Base-by-base conservation (phyloP, 2,329 filamentous ascomycete species). In the Fusarium nanum region DNA sequence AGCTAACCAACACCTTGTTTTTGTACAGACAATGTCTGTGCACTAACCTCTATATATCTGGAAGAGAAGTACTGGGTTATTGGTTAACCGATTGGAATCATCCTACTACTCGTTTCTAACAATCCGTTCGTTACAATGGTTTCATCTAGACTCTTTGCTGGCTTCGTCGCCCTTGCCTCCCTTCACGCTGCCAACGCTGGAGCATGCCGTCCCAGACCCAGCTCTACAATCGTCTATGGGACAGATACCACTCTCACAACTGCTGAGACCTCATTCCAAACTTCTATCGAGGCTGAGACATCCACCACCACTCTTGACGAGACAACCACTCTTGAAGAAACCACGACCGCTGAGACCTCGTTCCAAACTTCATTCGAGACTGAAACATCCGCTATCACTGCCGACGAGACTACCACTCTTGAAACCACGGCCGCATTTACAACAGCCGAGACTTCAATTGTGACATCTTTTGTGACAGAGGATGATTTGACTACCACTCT, bases 131-230 rank as follows among this genome's bases (percentile, higher is more conserved):
- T 14, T 49, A 30, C 6, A n/a, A 56, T 56, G 54, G 42, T 56
- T 34, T 49, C 44, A 9, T 28, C 44, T 23, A 56, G 18, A 48
- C 28, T 56, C 6, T 13, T 56, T 10, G 8, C 32, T n/a, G 44
- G 54, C 16, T 37, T 56, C 9, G 10, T 56, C 16, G 44, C 54
- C 44, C 13, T 56, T n/a, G n/a, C 32, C 20, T 56, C 44, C 16
- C 7, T 56, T 8, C 30, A 48, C 14, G 23, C 54, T 9, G 44
- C 6, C 44, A 56, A 28, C 6, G 54, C 54, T 28, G 54, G 44
- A 22, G 54, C 54, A 49, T 56, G 54, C n/a, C 54, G 54, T 14
- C 54, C 54, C 1, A 56, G n/a, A 7, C 23, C 32, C 54, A 56
- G 23, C 14, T 49, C 54, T 28, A 22, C 44, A 22, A 12, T 49